Evolutionary conservation across 1,139 yeast genomes (phyloP).

Genomic region (Blastobotrys proliferans): DNA sequence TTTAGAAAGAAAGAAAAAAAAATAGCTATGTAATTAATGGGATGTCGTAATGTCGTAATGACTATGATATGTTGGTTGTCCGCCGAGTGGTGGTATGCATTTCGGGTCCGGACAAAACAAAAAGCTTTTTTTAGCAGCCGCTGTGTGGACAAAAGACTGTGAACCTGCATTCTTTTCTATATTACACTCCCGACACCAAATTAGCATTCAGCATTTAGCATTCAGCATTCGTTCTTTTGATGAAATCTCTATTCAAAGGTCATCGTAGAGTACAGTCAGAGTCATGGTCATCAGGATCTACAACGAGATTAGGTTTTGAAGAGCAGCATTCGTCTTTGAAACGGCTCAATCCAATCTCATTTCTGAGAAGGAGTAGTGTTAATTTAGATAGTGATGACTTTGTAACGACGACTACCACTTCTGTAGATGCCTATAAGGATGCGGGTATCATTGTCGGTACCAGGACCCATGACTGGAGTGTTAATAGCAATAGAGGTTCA

Average conservation of each 20-base stretch:
- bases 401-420: conserved; percentile 3
- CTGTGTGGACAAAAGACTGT: background rate
- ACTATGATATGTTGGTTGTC: no score
- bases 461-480: conserved; percentile 35
- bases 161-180: no score
- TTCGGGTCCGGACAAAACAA: no score
- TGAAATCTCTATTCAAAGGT: conserved; percentile 26
- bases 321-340: conserved; percentile 23
- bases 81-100: no score
- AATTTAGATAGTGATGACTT: conserved; percentile 2
- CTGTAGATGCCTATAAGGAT: conserved; percentile 23
- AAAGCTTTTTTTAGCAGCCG: no score
- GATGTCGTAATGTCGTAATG: no score
- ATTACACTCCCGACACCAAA: no score
- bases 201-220: no score
- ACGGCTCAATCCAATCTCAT: conserved; percentile 28
- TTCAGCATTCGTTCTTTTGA: no score
- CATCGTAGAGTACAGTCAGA: conserved; percentile 18
- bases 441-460: conserved; percentile 36
- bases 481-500: background rate
- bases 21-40: no score
- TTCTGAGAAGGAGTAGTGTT: conserved; percentile 18
- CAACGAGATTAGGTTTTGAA: conserved; percentile 3
- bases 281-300: conserved; percentile 7
- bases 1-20: no score